Evolutionary conservation across 1,284 basidiomycete genomes (phyloP), one percentile per base, ranked within the genome.

Genomic region (Cryptococcus maquisensis): DNA sequence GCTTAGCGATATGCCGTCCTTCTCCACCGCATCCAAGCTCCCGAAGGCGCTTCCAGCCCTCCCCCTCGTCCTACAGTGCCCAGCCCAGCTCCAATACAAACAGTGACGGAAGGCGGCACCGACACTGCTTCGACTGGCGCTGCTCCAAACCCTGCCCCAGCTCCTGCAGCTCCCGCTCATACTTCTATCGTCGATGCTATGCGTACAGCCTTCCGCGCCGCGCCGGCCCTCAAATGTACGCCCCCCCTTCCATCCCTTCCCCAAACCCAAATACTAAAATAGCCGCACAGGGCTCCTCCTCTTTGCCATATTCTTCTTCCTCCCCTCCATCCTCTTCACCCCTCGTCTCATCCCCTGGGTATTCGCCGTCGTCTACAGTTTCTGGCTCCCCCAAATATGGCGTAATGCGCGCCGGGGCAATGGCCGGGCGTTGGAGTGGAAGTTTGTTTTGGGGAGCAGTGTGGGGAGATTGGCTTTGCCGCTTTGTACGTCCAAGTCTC

Each of bases 321-420:
- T 88, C 53, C 80, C 89, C 63, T 83, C 87, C 38, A 79, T 90
- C 52, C 83, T 89, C 40, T 74, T 90, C 51, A 83, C 86, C 3
- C 85, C 88, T 1, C 81, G 82, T 0, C 75, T 90, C 13, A 82
- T 87, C 0, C 80, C 90, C 32, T 70, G 88, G 41, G 83, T 89
- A 63, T 80, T 92, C n/a, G 82, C 80, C 15, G 68, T 79, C 20
- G 81, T 88, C 55, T 90, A 92, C 73, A 86, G 84, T 2, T 82
- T 82, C 60, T 95, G 91, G 91, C 62, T 86, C 2, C 86, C 88
- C 5, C 90, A 94, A 75, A 90, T 94, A 50, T 79, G 86, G 58
- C 81, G 91, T 24, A 88, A 90, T 39, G 83, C 82, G 6, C 80
- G 81, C 23, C 81, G 86, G 20, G 87, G 86, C 5, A 81, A 87